Percentiles rank a stretch among this genome's conserved stretches.
Evolutionary conservation across 1,284 basidiomycete species (phyloP).

Genomic region (Xerocomus minutiporus): DNA sequence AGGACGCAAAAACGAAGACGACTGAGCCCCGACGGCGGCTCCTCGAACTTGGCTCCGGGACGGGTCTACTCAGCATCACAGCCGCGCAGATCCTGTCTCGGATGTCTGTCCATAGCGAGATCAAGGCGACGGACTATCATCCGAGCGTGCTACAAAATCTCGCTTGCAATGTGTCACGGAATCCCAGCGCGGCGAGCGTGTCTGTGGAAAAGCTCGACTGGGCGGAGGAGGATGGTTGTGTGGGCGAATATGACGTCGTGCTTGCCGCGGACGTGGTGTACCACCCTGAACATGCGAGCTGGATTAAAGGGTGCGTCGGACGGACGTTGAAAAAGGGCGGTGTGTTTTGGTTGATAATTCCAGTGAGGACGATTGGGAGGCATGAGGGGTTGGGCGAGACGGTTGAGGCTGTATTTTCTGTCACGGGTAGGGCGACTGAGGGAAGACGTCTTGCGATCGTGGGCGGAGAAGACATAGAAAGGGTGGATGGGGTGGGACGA

Average conservation of each 20-base stretch:
- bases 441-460: no score
- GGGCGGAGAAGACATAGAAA: no score
- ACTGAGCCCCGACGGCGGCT: slow-evolving; percentile 37
- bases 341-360: slow-evolving; percentile 70
- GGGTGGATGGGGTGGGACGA: no score
- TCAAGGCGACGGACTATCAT: slow-evolving; percentile 81
- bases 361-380: slow-evolving; percentile 56
- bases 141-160: slow-evolving; percentile 74
- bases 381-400: no score
- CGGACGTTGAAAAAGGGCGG: slow-evolving; percentile 42
- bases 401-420: no score
- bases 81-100: slow-evolving; percentile 53
- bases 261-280: slow-evolving; percentile 74
- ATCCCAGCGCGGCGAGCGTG: slow-evolving; percentile 20
- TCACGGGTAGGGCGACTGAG: no score
- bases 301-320: slow-evolving; percentile 60
- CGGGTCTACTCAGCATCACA: slow-evolving; percentile 76
- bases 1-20: not conserved
- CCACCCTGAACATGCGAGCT: slow-evolving; percentile 58
- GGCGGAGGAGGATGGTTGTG: slow-evolving; percentile 39
- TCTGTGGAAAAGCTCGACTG: slow-evolving; percentile 50
- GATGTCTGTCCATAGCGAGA: slow-evolving; percentile 13
- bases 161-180: slow-evolving; percentile 47
- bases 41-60: slow-evolving; percentile 85
- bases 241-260: slow-evolving; percentile 49